A percentile compares a stretch with the other conserved stretches of the same genome.
Conservation (phyloP, 202 grass and related monocot genomes). For the Schoenoplectus triqueter region DNA sequence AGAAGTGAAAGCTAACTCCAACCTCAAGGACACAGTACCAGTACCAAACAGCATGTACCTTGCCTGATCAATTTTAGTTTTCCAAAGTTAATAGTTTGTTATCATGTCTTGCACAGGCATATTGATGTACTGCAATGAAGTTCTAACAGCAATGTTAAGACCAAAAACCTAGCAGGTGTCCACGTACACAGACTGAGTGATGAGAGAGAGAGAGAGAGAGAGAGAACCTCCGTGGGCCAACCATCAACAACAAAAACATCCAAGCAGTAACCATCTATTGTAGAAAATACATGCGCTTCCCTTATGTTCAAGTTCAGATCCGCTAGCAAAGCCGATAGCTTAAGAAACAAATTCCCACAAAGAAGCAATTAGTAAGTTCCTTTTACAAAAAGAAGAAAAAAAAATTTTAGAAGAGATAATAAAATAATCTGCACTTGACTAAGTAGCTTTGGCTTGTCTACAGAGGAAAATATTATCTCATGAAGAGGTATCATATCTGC, state of each 20-base stretch:
- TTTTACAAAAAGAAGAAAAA: slow-evolving; percentile 24
- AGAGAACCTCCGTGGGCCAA: slow-evolving; percentile 72
- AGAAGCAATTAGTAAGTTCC: slow-evolving; percentile 28
- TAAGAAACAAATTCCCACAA: slow-evolving; percentile 45
- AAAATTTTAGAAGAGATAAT: slow-evolving; percentile 9
- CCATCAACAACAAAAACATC: slow-evolving; percentile 97
- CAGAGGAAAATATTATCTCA: slow-evolving; percentile 93
- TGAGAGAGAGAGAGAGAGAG: slow-evolving; percentile 14
- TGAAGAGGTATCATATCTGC: slow-evolving; percentile 47
- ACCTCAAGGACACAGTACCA: slow-evolving; percentile 1
- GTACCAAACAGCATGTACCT: neutral
- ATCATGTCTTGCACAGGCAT: slow-evolving; percentile 11
- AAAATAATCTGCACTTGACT: slow-evolving; percentile 49
- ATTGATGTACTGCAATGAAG: neutral
- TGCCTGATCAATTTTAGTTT: neutral
- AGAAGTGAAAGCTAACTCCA: slow-evolving; percentile 14
- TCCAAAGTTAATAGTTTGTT: neutral
- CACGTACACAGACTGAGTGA: neutral
- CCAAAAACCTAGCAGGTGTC: neutral
- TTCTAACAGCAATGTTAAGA: neutral
- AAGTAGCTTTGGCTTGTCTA: slow-evolving; percentile 91
- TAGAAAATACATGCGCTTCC: slow-evolving; percentile 98
- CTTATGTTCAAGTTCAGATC: slow-evolving; percentile 85
- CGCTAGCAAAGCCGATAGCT: slow-evolving; percentile 78
- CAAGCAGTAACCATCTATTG: slow-evolving; percentile 84